Evolutionary conservation across 805 yeast genomes (phyloP).

Genomic region (Hanseniaspora valbyensis): DNA sequence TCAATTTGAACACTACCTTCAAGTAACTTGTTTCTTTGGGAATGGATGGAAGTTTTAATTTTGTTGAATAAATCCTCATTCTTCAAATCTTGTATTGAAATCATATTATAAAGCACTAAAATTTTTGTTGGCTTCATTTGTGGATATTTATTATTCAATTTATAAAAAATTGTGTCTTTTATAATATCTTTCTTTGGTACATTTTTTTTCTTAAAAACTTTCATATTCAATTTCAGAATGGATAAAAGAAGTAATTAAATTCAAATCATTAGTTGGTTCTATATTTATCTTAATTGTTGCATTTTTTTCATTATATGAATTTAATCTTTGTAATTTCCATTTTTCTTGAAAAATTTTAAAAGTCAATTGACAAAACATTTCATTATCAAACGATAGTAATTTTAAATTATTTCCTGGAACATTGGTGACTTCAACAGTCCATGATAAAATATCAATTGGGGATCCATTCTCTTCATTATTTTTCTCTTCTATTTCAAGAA

Average conservation of each 20-base stretch:
- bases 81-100: constrained; percentile 52
- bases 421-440: constrained; percentile 8
- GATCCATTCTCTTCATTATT: neutral
- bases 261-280: neutral
- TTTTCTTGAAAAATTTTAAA: neutral
- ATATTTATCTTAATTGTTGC: neutral
- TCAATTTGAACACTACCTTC: constrained; percentile 39
- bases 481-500: neutral
- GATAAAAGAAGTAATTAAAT: neutral
- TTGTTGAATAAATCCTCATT: constrained; percentile 40
- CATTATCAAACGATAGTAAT: constrained; percentile 4
- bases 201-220: neutral
- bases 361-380: constrained; percentile 1
- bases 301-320: neutral
- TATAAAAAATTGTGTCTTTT: constrained; percentile 3
- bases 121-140: constrained; percentile 33
- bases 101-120: constrained; percentile 53
- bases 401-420: neutral
- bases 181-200: neutral
- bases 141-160: constrained; percentile 2
- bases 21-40: constrained; percentile 34
- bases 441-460: constrained; percentile 1
- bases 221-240: neutral
- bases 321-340: neutral
- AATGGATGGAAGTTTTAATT: constrained; percentile 40